Base-by-base conservation (phyloP, 441 rosid species). In the Aquilaria agallochum region DNA sequence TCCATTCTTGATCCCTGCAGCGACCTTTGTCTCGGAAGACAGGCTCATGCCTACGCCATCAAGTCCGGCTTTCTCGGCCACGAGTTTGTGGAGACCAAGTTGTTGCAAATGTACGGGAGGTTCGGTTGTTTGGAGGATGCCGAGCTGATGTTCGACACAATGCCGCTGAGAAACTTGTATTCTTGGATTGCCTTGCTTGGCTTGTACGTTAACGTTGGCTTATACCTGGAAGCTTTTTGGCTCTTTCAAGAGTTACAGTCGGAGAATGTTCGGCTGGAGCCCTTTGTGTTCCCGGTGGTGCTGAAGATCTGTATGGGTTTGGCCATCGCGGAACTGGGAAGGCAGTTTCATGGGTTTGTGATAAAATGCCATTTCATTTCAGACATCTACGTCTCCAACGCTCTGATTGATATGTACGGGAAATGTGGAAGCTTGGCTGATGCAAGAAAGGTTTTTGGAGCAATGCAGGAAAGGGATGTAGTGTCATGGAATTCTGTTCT, bases 371-470 rank as follows among this genome's bases (percentile, higher is more conserved):
- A 47, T 44, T 76, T 78, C 40, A 63, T 57, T 55, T 63, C 63
- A 2, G 80, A 85, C 67, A 36, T 75, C 52, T 85, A 76, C 63
- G 88, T 80, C 44, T 71, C 76, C 45, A 85, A 85, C 64, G 80
- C 91, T 56, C 55, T 82, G 56, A 78, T 82, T 2, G 86, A 85
- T 69, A 82, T 78, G 83, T 80, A 82, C 36, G 84, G 88, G 44
- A 85, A 82, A 68, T 75, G 88, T 46, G 77, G 80, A 64, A 80
- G 80, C 69, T 68, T 82, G 50, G 84, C 70, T 10, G 80, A 82
- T 36, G 88, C 88, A 11, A 77, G 76, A 72, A 73, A 66, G 61
- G 78, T 70, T 48, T 67, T 80, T 5, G 50, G 56, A 31, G 51
- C 46, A 56, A 77, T 80, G 76, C 68, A 72, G 5, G 59, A 65